These are phyloP conservation scores for Paecilomyces sp. DNA, from an alignment of 2,329 filamentous ascomycete species.

Conservation along the genomic window DNA sequence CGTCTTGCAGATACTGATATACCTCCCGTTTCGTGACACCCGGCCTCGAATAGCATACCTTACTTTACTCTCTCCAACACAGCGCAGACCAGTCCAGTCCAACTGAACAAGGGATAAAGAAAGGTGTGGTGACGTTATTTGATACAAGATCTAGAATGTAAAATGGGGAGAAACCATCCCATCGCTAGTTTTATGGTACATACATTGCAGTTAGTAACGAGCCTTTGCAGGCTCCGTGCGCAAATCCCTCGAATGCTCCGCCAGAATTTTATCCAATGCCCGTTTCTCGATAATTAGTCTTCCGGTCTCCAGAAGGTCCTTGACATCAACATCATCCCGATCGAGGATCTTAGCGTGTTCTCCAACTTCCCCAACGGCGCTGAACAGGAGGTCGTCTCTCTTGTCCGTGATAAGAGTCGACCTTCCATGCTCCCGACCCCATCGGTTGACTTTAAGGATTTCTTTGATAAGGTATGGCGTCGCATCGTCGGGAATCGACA, in stretches of 20 bases:
- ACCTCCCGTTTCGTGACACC: neutral
- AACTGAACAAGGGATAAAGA: neutral
- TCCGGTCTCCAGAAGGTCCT: constrained; percentile 80
- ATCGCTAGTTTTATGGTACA: constrained; percentile 7
- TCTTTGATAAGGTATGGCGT: constrained; percentile 55
- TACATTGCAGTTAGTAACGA: constrained; percentile 16
- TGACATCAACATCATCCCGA: constrained; percentile 82
- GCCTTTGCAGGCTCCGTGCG: constrained; percentile 25
- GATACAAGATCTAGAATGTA: neutral
- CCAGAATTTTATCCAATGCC: constrained; percentile 69
- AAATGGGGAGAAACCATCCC: neutral
- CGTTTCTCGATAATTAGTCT: constrained; percentile 79
- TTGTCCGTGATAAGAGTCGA: constrained; percentile 67
- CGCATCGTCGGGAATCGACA: constrained; percentile 51
- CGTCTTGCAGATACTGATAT: neutral
- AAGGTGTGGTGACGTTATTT: neutral
- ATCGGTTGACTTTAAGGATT: constrained; percentile 63
- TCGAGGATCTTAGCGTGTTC: constrained; percentile 63
- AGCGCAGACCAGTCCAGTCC: no score
- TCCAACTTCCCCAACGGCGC: constrained; percentile 56
- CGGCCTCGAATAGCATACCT: neutral
- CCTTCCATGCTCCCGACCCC: constrained; percentile 60
- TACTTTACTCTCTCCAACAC: neutral
- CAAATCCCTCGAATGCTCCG: constrained; percentile 50
- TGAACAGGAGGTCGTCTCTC: constrained; percentile 56